Conservation (phyloP, 768 basidiomycete genomes). For the Calocybe gangraenosa region DNA sequence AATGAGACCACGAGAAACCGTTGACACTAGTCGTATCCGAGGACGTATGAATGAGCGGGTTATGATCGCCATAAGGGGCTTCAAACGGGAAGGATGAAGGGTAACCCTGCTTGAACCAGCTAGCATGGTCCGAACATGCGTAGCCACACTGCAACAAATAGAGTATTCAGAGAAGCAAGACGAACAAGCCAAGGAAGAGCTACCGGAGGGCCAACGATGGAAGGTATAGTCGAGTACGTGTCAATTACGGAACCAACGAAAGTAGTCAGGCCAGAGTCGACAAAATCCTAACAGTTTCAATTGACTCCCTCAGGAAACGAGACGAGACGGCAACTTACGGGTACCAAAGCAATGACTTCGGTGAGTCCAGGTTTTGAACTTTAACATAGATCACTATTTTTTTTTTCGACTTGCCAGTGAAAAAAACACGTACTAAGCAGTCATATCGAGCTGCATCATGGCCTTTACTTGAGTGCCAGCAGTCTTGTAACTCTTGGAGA, state of each 20-base stretch:
- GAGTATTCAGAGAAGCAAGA: background rate
- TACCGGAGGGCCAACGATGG: slow-evolving; percentile 37
- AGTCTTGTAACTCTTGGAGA: slow-evolving; percentile 41
- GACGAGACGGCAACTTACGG: slow-evolving; percentile 13
- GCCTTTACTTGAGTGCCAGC: slow-evolving; percentile 36
- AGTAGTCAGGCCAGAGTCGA: slow-evolving; percentile 30
- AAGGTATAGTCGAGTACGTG: slow-evolving; percentile 37
- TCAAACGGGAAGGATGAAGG: slow-evolving; percentile 30
- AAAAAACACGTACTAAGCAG: slow-evolving; percentile 26
- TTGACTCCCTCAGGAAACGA: background rate
- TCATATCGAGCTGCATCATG: slow-evolving; percentile 43
- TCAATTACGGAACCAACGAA: slow-evolving; percentile 38
- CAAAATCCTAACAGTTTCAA: slow-evolving; percentile 23
- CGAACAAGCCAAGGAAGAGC: slow-evolving; percentile 8
- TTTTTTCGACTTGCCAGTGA: background rate
- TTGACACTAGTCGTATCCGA: slow-evolving; percentile 30
- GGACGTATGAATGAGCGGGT: slow-evolving; percentile 38
- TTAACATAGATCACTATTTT: slow-evolving; percentile 2
- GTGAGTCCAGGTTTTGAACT: slow-evolving; percentile 40
- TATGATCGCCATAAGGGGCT: slow-evolving; percentile 20
- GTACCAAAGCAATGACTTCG: slow-evolving; percentile 32
- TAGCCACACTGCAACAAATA: slow-evolving; percentile 41
- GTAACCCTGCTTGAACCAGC: slow-evolving; percentile 60
- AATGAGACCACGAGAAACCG: slow-evolving; percentile 55
- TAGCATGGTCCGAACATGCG: slow-evolving; percentile 68